Percentiles rank a stretch among this genome's conserved stretches.
Conservation (phyloP, 2,329 filamentous ascomycete genomes). For the Fusarium pseudocircinatum region DNA sequence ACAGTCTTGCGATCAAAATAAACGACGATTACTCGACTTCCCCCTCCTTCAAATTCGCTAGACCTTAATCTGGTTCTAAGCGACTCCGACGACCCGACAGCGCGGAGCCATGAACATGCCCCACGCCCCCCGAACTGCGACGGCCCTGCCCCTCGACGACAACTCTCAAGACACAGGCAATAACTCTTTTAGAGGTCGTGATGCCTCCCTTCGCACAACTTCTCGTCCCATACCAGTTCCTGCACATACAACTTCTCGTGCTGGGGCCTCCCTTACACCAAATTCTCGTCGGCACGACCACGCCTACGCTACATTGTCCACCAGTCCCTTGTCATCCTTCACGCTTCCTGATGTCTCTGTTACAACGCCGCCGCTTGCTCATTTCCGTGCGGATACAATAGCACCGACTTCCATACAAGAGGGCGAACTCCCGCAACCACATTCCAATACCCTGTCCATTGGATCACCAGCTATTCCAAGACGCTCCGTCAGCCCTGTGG, state of each 20-base stretch:
- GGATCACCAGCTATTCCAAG: constrained; percentile 20
- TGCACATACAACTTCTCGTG: constrained; percentile 18
- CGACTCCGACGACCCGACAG: constrained; percentile 33
- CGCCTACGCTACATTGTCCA: constrained; percentile 33
- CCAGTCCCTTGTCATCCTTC: constrained; percentile 30
- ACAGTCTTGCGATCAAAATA: constrained; percentile 8
- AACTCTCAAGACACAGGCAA: constrained; percentile 22
- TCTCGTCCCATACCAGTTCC: constrained; percentile 37
- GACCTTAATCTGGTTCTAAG: constrained; percentile 32
- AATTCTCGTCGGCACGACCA: constrained; percentile 29
- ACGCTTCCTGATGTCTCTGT: constrained; percentile 41
- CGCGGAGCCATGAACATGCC: constrained; percentile 47
- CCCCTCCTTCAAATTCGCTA: constrained; percentile 17
- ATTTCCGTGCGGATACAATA: constrained; percentile 44
- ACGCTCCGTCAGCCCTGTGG: constrained; percentile 31
- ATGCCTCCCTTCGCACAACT: constrained; percentile 34
- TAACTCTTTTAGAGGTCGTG: constrained; percentile 24
- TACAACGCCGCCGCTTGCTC: constrained; percentile 35
- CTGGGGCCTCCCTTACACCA: constrained; percentile 32
- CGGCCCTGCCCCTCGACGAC: constrained; percentile 41
- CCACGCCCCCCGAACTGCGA: constrained; percentile 41
- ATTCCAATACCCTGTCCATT: constrained; percentile 20
- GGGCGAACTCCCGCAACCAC: constrained; percentile 29
- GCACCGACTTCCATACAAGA: constrained; percentile 46
- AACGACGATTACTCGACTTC: constrained; percentile 11